A percentile compares a stretch with the other conserved stretches of the same genome.
Conservation (phyloP, 2,329 filamentous ascomycete genomes). For the Macrophomina pseudophaseolina region DNA sequence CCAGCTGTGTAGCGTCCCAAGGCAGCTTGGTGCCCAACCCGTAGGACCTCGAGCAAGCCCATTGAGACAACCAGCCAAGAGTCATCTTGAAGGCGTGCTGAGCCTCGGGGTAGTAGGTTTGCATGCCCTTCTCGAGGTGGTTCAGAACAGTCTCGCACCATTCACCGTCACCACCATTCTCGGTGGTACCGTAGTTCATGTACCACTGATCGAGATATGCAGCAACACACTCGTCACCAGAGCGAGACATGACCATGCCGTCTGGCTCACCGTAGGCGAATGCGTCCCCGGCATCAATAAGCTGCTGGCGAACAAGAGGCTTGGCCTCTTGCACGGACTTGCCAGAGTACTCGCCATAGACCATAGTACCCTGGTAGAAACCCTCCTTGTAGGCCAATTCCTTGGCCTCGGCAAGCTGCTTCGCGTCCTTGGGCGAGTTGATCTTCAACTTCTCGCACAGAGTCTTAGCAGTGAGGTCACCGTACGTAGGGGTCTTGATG, state of each 20-base stretch:
- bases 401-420: conserved; percentile 90
- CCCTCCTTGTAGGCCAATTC: conserved; percentile 96
- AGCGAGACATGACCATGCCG: conserved; percentile 84
- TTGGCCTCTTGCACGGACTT: conserved; percentile 86
- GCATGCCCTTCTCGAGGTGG: conserved; percentile 62
- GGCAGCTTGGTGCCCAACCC: conserved; percentile 93
- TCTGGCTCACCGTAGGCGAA: conserved; percentile 96
- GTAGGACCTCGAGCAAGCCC: conserved; percentile 91
- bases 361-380: conserved; percentile 92
- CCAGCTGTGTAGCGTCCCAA: conserved; percentile 89
- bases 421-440: conserved; percentile 91
- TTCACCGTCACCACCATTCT: conserved; percentile 69
- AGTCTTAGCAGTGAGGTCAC: conserved; percentile 80
- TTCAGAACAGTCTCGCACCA: conserved; percentile 74
- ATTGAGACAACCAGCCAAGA: conserved; percentile 90
- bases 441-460: conserved; percentile 95
- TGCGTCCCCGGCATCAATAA: conserved; percentile 77
- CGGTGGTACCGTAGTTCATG: conserved; percentile 79
- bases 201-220: conserved; percentile 97
- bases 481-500: conserved; percentile 76
- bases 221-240: conserved; percentile 90
- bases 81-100: conserved; percentile 75
- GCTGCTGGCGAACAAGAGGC: conserved; percentile 77
- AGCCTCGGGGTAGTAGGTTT: conserved; percentile 72
- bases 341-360: conserved; percentile 85